Evolutionary conservation across 2,329 filamentous ascomycete species (phyloP), one percentile per base, ranked within the genome.

Genomic region (Aspergillus nomiae): DNA sequence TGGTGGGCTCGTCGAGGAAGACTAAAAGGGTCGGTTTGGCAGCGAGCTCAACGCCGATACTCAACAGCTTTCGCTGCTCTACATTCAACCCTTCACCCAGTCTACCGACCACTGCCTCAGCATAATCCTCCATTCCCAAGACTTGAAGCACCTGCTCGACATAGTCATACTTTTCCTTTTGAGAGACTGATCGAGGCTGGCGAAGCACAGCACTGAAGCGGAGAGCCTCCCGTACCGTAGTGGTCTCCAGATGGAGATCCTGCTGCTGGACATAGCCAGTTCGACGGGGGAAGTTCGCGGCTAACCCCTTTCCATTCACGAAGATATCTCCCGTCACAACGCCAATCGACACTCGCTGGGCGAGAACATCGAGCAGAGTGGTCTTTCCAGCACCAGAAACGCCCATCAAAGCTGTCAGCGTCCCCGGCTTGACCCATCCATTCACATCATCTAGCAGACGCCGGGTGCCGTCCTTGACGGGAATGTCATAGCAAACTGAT

Each of bases 1-100:
- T 95, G 5, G 92, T 96, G 10, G 92, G 92, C 76, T 96, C 92
- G 70, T 96, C 92, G 41, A 96, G 87, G 78, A 96, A 96, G 46
- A 96, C 85, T 59, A 96, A 83, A 61, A 96, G 83, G 24, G 89
- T 87, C 11, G 93, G 92, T 81, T 93, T 95, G 9, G 92, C 92
- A 38, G 91, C 92, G 28, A 97, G 85, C 74, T 97, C 93, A 28
- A 96, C 92, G 76, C 92, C 92, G 65, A 96, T 95, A 0, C 92
- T 96, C 6, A 96, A 83, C 67, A 91, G 89, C 72, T 87, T 87
- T 19, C 85, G 80, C 71, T 87, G 85, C 70, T 87, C 85, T 36
- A 83, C 80, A 62, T 83, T 83, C 48, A 84, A 77, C 75, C 34
- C n/a, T n/a, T 81, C 92, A 80, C 93, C 90, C 56, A 91, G 91